phyloP scores from a whole-genome alignment of 495 filamentous ascomycete genomes.

The Platismatia glauca region DNA sequence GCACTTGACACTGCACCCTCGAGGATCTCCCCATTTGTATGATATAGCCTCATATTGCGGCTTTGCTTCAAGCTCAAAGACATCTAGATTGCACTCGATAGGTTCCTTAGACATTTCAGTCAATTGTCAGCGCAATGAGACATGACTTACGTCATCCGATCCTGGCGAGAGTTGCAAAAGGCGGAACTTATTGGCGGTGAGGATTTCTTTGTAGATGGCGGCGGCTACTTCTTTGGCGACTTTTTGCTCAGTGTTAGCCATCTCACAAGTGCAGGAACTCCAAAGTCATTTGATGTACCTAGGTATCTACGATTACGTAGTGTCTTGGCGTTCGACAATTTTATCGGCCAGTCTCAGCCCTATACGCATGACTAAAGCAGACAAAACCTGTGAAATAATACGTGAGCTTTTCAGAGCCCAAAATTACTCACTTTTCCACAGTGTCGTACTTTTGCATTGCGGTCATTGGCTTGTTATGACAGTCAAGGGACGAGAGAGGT shows the following conservation, averaged over 20 bases:
- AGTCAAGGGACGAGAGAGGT: no score
- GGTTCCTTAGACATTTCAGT: not conserved
- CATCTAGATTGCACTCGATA: not conserved
- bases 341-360: no score
- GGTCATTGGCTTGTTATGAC: no score
- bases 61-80: not conserved
- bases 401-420: no score
- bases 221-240: not conserved
- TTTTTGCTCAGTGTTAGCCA: not conserved
- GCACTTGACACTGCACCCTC: not conserved
- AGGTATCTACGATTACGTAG: no score
- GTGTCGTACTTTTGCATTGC: no score
- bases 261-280: no score
- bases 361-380: no score
- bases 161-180: not conserved
- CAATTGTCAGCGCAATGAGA: not conserved
- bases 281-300: no score
- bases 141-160: not conserved
- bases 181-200: not conserved
- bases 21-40: conserved; percentile 6
- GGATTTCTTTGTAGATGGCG: not conserved
- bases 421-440: no score
- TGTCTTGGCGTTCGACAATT: no score
- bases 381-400: no score
- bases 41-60: conserved; percentile 10